phyloP scores from a whole-genome alignment of 352 stramenopile genomes.

The Globisporangium mamillatum region DNA sequence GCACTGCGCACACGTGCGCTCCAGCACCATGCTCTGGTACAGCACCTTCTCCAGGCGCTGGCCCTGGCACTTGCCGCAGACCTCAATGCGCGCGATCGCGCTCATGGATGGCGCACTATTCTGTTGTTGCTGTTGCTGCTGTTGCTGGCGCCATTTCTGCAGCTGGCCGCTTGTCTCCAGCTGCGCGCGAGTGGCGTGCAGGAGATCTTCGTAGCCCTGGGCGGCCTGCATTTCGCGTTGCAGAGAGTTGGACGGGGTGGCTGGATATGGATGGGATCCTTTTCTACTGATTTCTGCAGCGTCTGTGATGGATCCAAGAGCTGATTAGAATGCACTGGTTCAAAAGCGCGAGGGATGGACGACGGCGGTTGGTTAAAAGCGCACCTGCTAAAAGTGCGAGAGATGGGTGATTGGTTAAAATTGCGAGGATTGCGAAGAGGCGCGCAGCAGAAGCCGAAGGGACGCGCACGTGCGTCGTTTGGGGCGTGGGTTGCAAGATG shows the following conservation, averaged over 20 bases:
- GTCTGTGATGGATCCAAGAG: not conserved
- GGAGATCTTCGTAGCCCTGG: constrained; percentile 2
- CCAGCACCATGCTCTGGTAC: constrained; percentile 54
- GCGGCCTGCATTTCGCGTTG: constrained; percentile 6
- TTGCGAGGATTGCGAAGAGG: constrained; percentile 2
- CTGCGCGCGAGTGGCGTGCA: constrained; percentile 6
- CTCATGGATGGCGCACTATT: not conserved
- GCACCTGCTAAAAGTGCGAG: too few relatives aligned
- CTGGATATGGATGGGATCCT: not conserved
- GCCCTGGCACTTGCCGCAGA: constrained; percentile 53
- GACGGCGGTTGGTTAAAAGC: not conserved
- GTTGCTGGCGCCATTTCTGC: not conserved
- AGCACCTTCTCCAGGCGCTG: constrained; percentile 55
- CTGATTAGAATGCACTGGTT: not conserved
- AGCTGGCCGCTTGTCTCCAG: constrained; percentile 8
- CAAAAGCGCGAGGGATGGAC: not conserved
- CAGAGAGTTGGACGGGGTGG: not conserved
- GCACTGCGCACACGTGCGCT: constrained; percentile 51
- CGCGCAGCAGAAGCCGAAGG: not conserved
- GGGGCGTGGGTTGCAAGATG: not conserved
- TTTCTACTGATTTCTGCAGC: not conserved
- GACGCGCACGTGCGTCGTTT: not conserved
- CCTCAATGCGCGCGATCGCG: constrained; percentile 23
- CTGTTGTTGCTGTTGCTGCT: not conserved
- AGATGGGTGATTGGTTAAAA: too few relatives aligned